Conservation (phyloP, 345 rosid species). For the Eucalyptus guilfoylei region DNA sequence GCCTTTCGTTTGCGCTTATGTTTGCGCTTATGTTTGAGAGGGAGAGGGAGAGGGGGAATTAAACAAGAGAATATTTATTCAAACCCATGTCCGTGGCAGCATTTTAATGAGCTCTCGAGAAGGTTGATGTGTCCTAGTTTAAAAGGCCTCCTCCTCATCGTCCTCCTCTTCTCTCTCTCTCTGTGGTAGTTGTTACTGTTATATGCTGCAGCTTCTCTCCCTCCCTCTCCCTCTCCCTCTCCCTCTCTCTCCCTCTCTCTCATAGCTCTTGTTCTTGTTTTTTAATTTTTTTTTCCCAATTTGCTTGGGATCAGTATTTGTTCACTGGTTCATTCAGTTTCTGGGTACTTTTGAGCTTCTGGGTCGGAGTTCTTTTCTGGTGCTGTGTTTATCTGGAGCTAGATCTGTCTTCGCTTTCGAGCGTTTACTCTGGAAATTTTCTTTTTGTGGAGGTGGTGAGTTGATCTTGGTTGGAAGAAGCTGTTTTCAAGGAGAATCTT, state of each 20-base stretch:
- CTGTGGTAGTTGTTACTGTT: neutral
- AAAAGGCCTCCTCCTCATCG: neutral
- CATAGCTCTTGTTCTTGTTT: neutral
- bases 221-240: too few relatives aligned
- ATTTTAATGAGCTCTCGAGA: neutral
- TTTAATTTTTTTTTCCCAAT: neutral
- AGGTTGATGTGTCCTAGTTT: neutral
- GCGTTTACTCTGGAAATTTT: neutral
- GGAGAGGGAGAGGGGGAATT: neutral
- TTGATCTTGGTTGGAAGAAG: neutral
- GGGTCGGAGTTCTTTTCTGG: constrained; percentile 1
- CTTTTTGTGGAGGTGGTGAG: neutral
- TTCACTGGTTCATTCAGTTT: neutral
- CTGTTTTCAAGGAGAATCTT: neutral
- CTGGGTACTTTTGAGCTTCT: constrained; percentile 1
- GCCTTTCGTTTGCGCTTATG: neutral
- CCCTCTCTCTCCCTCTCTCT: neutral
- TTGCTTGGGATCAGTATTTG: neutral
- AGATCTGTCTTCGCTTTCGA: neutral
- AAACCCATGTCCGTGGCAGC: neutral
- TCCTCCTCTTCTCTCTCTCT: neutral
- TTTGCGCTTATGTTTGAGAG: neutral
- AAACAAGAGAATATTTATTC: neutral
- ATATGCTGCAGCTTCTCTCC: neutral
- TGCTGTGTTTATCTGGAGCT: neutral